phyloP scores from a whole-genome alignment of 1,284 basidiomycete species.

The Clitocybe nebularis region DNA sequence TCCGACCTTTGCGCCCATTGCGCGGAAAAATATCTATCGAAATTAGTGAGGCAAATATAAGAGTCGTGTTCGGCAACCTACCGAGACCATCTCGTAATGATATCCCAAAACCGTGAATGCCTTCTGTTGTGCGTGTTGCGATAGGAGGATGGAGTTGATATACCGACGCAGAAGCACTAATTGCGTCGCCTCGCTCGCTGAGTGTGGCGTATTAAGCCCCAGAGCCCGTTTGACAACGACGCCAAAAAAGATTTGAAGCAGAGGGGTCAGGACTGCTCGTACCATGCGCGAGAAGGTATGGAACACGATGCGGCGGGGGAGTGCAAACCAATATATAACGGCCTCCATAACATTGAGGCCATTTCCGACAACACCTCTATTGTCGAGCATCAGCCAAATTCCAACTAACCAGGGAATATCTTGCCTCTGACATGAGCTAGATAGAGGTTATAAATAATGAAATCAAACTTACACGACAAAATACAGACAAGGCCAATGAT shows the following conservation, averaged over 20 bases:
- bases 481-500: slow-evolving; percentile 31
- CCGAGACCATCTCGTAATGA: slow-evolving; percentile 41
- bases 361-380: slow-evolving; percentile 21
- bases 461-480: slow-evolving; percentile 24
- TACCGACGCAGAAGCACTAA: slow-evolving; percentile 32
- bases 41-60: neutral
- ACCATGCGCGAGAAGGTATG: slow-evolving; percentile 37
- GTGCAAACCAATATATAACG: slow-evolving; percentile 41
- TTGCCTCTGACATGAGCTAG: slow-evolving; percentile 9
- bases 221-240: slow-evolving; percentile 38
- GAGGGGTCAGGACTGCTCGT: slow-evolving; percentile 32
- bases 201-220: slow-evolving; percentile 33
- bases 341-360: slow-evolving; percentile 32
- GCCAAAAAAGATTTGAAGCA: slow-evolving; percentile 35
- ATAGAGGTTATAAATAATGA: neutral
- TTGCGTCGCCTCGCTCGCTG: slow-evolving; percentile 25
- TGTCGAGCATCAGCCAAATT: slow-evolving; percentile 33
- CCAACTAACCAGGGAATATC: slow-evolving; percentile 40
- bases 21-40: slow-evolving; percentile 32
- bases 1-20: slow-evolving; percentile 45
- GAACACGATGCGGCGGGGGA: slow-evolving; percentile 34
- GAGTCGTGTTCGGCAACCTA: slow-evolving; percentile 17
- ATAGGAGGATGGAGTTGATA: slow-evolving; percentile 34
- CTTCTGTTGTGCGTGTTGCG: slow-evolving; percentile 29
- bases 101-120: slow-evolving; percentile 39